Base-by-base conservation (phyloP, 352 stramenopile species). In the Pythium myriotylum region DNA sequence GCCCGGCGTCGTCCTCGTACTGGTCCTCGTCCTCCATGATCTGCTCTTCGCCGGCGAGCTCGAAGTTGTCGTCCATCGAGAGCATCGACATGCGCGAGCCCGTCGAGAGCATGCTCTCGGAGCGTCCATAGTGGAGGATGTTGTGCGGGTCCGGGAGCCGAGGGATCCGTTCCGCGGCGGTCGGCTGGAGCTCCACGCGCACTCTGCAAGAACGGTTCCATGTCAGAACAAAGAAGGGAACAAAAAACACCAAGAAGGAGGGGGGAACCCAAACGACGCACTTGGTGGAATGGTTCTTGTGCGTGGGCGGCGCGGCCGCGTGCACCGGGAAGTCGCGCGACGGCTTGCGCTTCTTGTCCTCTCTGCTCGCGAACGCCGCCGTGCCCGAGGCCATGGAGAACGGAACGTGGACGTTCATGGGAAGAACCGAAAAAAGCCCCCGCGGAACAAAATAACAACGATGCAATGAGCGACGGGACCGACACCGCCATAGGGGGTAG, bases 301-400 rank as follows among this genome's bases (percentile, higher is more conserved):
- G 79, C 22, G 81, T 51, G 3, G 82, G 85, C 55, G 90, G 71
- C 37, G 88, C 62, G n/a, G 82, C 29, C 29, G 29, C 79, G 50
- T 92, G 78, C 17, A 73, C 81, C 14, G 85, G 85, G 62, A 94
- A 91, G 58, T 91, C 84, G 46, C 73, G 65, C 57, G 85, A 94
- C 3, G 85, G 82, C 69, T 94, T 94, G 57, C 85, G 82, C 79
- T 93, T 93, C 76, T 89, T 90, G 73, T 89, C 80, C 59, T 89
- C 78, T 24, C 82, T 88, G 59, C 48, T 42, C 51, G 52, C 45
- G 33, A 55, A 59, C 9, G 49, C n/a, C 16, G 58, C 33, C 1
- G 58, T 48, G 48, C 37, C 57, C n/a, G 48, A 54, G 20, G 58
- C 58, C 58, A 58, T 54, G 20, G 27, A 26, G 48, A 50, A 66